Conservation (phyloP, 371 early-diverging fungal genomes). For the Blakeslea trispora region DNA sequence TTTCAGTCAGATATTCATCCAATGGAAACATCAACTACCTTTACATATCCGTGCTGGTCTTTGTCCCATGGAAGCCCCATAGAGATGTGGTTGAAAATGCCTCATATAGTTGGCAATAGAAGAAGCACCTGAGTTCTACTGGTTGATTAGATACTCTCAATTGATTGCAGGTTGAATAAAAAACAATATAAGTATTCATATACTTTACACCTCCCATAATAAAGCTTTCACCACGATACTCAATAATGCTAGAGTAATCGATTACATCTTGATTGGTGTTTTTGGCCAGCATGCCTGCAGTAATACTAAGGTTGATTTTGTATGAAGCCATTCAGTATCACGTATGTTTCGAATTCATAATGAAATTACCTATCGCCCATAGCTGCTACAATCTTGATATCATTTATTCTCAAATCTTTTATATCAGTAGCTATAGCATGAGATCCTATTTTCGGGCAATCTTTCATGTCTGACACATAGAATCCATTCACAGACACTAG, state of each 20-base stretch:
- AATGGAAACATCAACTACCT: slow-evolving; percentile 13
- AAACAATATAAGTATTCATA: background rate
- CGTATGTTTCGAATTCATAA: too few species aligned
- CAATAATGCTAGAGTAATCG: slow-evolving; percentile 17
- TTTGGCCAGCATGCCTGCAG: slow-evolving; percentile 31
- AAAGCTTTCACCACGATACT: slow-evolving; percentile 38
- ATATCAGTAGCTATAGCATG: too few species aligned
- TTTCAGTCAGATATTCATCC: background rate
- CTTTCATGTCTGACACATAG: too few species aligned
- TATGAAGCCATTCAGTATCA: too few species aligned
- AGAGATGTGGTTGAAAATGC: slow-evolving; percentile 24
- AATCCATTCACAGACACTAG: too few species aligned
- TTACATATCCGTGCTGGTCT: slow-evolving; percentile 24
- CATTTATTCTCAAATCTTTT: too few species aligned
- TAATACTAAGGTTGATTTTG: slow-evolving; percentile 21
- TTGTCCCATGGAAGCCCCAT: slow-evolving; percentile 33
- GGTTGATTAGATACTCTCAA: background rate
- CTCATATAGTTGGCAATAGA: slow-evolving; percentile 33
- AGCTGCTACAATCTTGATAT: too few species aligned
- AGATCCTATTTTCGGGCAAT: too few species aligned
- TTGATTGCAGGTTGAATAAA: background rate
- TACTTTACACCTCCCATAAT: slow-evolving; percentile 36
- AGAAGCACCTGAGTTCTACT: slow-evolving; percentile 31
- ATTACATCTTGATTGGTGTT: slow-evolving; percentile 29
- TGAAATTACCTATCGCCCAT: too few species aligned